These are phyloP conservation scores for Metschnikowia rubicola DNA, from an alignment of 805 yeast genomes.

Conservation along the genomic window DNA sequence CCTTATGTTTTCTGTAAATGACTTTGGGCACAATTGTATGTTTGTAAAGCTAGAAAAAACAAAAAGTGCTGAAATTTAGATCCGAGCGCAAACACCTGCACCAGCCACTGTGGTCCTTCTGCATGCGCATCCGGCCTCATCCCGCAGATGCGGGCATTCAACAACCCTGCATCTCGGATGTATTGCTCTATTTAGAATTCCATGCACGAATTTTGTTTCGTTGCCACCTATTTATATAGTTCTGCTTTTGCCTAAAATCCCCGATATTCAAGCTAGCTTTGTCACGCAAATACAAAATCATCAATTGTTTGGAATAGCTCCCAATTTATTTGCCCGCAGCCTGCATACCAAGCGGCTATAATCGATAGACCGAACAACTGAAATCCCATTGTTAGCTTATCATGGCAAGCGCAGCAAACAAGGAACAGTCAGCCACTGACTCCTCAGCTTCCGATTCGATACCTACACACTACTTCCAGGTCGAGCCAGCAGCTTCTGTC, in stretches of 20 bases:
- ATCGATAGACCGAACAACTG: not conserved
- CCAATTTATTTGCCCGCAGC: not conserved
- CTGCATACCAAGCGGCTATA: not conserved
- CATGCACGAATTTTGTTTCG: not conserved
- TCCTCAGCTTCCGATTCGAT: slow-evolving; percentile 1
- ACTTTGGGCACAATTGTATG: too few relatives aligned
- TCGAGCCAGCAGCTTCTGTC: not conserved
- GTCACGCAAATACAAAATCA: not conserved
- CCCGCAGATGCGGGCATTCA: not conserved
- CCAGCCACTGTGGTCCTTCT: not conserved
- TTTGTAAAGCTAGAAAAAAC: too few relatives aligned
- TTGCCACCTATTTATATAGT: not conserved
- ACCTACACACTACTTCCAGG: not conserved
- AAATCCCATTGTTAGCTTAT: not conserved
- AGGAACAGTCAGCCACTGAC: not conserved
- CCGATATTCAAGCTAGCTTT: not conserved
- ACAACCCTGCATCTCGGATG: not conserved
- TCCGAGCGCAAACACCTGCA: not conserved
- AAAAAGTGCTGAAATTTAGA: not conserved
- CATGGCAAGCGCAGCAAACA: slow-evolving; percentile 1
- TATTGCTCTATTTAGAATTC: not conserved
- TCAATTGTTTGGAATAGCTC: not conserved
- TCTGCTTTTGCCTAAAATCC: not conserved
- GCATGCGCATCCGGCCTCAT: not conserved
- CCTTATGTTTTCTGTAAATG: too few relatives aligned